A percentile compares a stretch with the other conserved stretches of the same genome.
Conservation (phyloP, 495 filamentous ascomycete genomes). For the Aspergillus wentii region DNA sequence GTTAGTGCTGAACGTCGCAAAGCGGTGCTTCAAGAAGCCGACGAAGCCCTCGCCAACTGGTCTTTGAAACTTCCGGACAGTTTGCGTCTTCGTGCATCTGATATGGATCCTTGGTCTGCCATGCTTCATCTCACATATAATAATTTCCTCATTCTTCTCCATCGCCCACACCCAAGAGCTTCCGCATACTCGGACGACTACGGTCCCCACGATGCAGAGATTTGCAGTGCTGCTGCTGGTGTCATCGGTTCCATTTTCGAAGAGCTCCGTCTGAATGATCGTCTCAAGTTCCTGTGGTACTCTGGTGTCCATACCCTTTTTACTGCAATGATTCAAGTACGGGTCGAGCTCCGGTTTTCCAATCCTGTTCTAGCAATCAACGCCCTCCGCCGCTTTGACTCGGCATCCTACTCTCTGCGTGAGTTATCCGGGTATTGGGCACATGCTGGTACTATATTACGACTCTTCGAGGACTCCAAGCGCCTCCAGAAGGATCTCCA, state of each 20-base stretch:
- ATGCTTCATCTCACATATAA: slow-evolving; percentile 49
- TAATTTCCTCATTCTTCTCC: slow-evolving; percentile 46
- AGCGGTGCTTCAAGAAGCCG: slow-evolving; percentile 39
- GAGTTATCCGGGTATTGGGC: slow-evolving; percentile 42
- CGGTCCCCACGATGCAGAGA: slow-evolving; percentile 40
- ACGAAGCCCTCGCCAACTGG: slow-evolving; percentile 43
- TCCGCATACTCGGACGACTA: slow-evolving; percentile 43
- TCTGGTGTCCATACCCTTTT: slow-evolving; percentile 43
- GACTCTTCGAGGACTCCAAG: slow-evolving; percentile 43
- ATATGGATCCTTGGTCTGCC: slow-evolving; percentile 44
- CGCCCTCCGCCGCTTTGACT: slow-evolving; percentile 43
- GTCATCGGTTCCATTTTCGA: slow-evolving; percentile 47
- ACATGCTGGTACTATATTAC: slow-evolving; percentile 41
- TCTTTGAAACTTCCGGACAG: slow-evolving; percentile 40
- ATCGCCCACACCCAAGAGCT: slow-evolving; percentile 41
- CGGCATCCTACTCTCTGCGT: slow-evolving; percentile 39
- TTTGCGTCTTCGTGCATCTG: slow-evolving; percentile 37
- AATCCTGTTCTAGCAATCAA: slow-evolving; percentile 47
- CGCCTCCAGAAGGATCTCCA: slow-evolving; percentile 42
- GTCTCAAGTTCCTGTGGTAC: slow-evolving; percentile 44
- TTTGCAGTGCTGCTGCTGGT: slow-evolving; percentile 41
- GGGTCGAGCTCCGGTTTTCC: slow-evolving; percentile 45
- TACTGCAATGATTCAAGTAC: slow-evolving; percentile 47
- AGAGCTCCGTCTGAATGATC: slow-evolving; percentile 44
- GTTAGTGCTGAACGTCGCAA: slow-evolving; percentile 36